Evolutionary conservation across 768 basidiomycete species (phyloP), one percentile per base, ranked within the genome.

Genomic region (Tylopilus sp.): DNA sequence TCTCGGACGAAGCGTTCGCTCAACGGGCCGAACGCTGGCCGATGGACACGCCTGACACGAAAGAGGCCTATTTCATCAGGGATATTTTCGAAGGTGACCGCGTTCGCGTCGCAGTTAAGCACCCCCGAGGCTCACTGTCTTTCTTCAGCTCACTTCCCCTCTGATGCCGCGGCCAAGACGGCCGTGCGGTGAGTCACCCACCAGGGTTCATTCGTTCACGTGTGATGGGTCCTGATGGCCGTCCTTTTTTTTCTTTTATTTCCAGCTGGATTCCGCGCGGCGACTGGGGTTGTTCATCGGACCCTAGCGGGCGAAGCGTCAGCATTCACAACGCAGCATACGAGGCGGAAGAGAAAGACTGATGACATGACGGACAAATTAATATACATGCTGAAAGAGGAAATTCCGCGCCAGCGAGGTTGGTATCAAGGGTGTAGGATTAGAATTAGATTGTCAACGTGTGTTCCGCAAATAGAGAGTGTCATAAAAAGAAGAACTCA

Each of bases 251-350:
- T 47, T 45, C 11, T 13, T 42, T n/a, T 33, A 31, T 25, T 1
- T 56, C 46, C 68, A 89, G 89, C 57, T 95, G 92, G 94, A 87
- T 94, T 70, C 94, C 94, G 44, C 86, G 92, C 62, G 89, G 86
- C 51, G 96, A 98, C 70, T 99, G 96, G 96, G 96, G 96, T 51
- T 97, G 96, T 66, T 78, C 90, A 3, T 74, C 91, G 28, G 97
- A 99, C 70, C 97, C 97, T 28, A 94, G 92, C 57, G 97, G 97
- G 28, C 80, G 97, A 45, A 93, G 91, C 57, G 96, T 98, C 66
- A 87, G 83, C 71, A 98, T 98, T 63, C 97, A 99, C 79, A 91
- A 87, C 62, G 85, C 92, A 45, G 96, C 97, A 13, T 97, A 98
- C 69, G 71, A 74, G 24, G 52, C 52, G 40, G 57, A 45, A 14